Conservation (phyloP, 1,284 basidiomycete species). For the Papiliotrema nemorosa region DNA sequence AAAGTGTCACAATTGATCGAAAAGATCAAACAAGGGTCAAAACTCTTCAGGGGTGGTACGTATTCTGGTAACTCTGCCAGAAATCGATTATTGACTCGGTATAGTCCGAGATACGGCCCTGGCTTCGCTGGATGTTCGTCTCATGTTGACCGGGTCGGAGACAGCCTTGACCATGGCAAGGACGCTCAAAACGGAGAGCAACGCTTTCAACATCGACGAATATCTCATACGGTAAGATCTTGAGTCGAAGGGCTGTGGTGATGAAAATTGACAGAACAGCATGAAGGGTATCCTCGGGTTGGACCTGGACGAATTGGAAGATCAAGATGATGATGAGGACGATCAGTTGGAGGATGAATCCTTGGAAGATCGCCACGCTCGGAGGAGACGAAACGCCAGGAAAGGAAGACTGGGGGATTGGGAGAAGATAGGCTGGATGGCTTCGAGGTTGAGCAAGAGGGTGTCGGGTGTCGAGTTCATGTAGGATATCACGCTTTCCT, state of each 20-base stretch:
- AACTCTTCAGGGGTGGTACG: conserved; percentile 24
- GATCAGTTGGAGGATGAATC: conserved; percentile 38
- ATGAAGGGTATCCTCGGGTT: conserved; percentile 34
- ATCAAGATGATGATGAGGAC: conserved; percentile 21
- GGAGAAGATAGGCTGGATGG: conserved; percentile 49
- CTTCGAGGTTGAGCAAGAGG: conserved; percentile 39
- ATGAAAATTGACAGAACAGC: too few species aligned
- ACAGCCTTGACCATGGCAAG: conserved; percentile 35
- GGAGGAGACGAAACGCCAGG: conserved; percentile 12
- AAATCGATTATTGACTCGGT: background rate
- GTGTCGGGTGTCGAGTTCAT: conserved; percentile 51
- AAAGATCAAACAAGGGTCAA: conserved; percentile 14
- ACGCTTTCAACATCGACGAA: conserved; percentile 51
- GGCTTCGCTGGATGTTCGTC: conserved; percentile 34
- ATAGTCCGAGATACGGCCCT: conserved; percentile 34
- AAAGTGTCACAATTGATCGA: conserved; percentile 17
- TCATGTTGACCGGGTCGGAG: conserved; percentile 30
- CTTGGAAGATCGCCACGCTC: conserved; percentile 16
- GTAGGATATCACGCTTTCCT: conserved; percentile 19
- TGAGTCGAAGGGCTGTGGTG: too few species aligned
- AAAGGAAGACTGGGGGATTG: conserved; percentile 36
- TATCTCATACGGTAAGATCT: conserved; percentile 42
- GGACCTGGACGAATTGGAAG: conserved; percentile 19
- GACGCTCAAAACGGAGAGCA: conserved; percentile 44
- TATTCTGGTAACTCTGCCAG: background rate